A percentile compares a stretch with the other conserved stretches of the same genome.
phyloP scores from a whole-genome alignment of 805 yeast species.

The Tetrapisispora pingtungensis region DNA sequence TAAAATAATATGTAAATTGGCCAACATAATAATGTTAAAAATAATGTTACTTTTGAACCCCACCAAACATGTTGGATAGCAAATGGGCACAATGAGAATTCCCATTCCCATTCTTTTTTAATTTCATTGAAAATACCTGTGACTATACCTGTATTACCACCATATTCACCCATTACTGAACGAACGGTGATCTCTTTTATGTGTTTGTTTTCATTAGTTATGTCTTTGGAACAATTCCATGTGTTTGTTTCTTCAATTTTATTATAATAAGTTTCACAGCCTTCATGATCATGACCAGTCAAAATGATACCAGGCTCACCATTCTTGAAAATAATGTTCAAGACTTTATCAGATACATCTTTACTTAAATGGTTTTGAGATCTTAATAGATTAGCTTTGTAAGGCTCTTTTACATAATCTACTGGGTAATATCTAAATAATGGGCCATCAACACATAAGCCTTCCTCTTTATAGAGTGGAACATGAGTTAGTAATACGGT shows the following conservation, averaged over 20 bases:
- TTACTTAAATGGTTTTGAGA: constrained; percentile 77
- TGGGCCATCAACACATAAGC: constrained; percentile 84
- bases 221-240: constrained; percentile 38
- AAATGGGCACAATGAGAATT: constrained; percentile 72
- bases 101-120: constrained; percentile 49
- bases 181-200: constrained; percentile 76
- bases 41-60: constrained; percentile 55
- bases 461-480: constrained; percentile 74
- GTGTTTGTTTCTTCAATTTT: constrained; percentile 31
- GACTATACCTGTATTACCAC: constrained; percentile 79
- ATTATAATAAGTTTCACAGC: constrained; percentile 68
- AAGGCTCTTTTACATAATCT: constrained; percentile 47
- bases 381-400: constrained; percentile 59
- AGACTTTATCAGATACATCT: constrained; percentile 54
- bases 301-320: constrained; percentile 66
- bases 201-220: constrained; percentile 15
- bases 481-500: constrained; percentile 82
- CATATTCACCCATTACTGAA: constrained; percentile 93
- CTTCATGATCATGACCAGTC: constrained; percentile 96
- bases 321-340: constrained; percentile 62
- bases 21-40: constrained; percentile 33
- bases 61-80: constrained; percentile 92
- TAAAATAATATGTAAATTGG: constrained; percentile 16
- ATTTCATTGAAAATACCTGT: constrained; percentile 56
- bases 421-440: constrained; percentile 48